Base-by-base conservation (phyloP, 192 early-diverging fungal genomes). In the Coemansia sp. region DNA sequence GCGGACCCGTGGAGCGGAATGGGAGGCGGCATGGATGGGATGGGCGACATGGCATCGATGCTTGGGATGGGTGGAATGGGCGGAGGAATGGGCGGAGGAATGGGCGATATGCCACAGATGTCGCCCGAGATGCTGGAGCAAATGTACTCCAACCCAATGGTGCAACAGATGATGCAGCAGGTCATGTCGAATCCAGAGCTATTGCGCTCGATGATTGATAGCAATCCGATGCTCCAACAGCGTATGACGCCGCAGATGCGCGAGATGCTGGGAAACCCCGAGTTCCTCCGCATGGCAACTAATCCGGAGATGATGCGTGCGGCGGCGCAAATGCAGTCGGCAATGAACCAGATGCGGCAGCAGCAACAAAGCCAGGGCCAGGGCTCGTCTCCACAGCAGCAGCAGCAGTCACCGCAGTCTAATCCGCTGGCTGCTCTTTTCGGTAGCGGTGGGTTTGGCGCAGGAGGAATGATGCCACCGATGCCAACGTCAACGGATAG, bases 211-310 rank as follows among this genome's bases (percentile, higher is more conserved):
- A 91, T 97, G 87, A 88, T 93, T 42, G 86, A 89, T 3, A 86
- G 85, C 71, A 95, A 95, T 75, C 95, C 97, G 32, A 86, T 89
- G 63, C 65, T 96, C 47, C 86, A 90, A 39, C 71, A 79, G 54
- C 91, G 78, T 57, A 74, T 96, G 83, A 93, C 90, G 37, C 94
- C 95, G 38, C 86, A 96, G 81, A 85, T 96, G 76, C 91, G 95
- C 62, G 76, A 88, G 75, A 92, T 93, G 87, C 87, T 97, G 77
- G 87, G 87, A 56, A 87, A 88, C 61, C 92, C 92, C 1, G 87
- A 89, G 70, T 88, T 92, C 61, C 85, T 89, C 61, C 87, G 90
- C 37, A 92, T 97, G 87, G 85, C 95, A 64, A 74, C 90, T 63
- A 91, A 97, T 80, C 97, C 97, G 13, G 87, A 95, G 32, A 71